Percentiles rank a stretch among this genome's conserved stretches.
Evolutionary conservation across 495 filamentous ascomycete genomes (phyloP).

Genomic region (Xanthoparmelia taractica): DNA sequence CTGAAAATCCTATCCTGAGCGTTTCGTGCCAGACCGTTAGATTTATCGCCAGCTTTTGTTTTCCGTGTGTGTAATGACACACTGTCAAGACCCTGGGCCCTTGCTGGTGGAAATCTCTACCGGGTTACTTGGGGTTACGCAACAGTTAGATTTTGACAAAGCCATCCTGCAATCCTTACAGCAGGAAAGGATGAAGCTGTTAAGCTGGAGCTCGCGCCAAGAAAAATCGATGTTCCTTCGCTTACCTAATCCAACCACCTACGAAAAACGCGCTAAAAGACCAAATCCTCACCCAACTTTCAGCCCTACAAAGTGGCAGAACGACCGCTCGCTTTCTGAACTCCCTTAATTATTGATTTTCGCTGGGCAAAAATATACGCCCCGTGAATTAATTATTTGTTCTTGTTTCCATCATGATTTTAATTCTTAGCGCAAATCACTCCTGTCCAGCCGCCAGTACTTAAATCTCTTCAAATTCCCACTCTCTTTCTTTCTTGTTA

Average conservation of each 20-base stretch:
- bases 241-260: background rate
- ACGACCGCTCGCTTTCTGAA: constrained; percentile 23
- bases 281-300: constrained; percentile 13
- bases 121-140: no score
- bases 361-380: constrained; percentile 18
- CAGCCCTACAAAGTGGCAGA: constrained; percentile 16
- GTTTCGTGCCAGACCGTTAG: no score
- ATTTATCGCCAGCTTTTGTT: no score
- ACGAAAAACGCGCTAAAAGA: constrained; percentile 5
- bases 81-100: no score
- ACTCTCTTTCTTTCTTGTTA: constrained; percentile 27
- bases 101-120: no score
- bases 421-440: constrained; percentile 30
- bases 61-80: no score
- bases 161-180: background rate
- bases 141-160: no score
- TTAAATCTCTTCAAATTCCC: constrained; percentile 31
- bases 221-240: background rate
- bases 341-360: constrained; percentile 14
- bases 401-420: constrained; percentile 23
- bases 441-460: constrained; percentile 24
- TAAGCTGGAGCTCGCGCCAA: no score
- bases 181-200: no score
- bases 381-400: no score
- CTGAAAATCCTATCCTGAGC: no score